Evolutionary conservation across 2,329 filamentous ascomycete genomes (phyloP), one percentile per base, ranked within the genome.

Genomic region (Phialemoniopsis sp.): DNA sequence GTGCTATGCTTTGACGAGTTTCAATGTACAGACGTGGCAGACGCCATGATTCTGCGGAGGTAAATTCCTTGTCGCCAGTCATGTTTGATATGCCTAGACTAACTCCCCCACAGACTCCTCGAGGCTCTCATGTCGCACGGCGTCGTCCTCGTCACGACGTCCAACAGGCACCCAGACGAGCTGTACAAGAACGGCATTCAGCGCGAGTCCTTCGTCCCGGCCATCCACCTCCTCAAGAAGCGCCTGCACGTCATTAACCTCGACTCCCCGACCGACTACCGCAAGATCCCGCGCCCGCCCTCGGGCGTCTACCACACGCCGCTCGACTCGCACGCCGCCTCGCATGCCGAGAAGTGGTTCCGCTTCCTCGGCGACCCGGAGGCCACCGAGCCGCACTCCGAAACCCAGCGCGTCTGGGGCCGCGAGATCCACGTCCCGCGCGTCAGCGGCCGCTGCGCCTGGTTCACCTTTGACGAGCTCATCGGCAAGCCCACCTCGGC

Each of bases 1-100:
- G 88, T 98, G 18, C 71, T 98, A 31, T 98, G 93, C 62, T 98
- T 98, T 58, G 93, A 98, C 63, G 93, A 98, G 67, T 98, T 98
- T 57, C 93, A 98, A 60, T 96, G 90, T 58, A 98, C 93, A 30
- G 93, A 98, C 64, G 91, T 98, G 26, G 93, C 93, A 13, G 91
- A 97, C 67, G 93, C 93, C 52, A 98, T 98, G 93, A 98, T 98
- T 52, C 62, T 98, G 50, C 78, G 93, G 52, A 76, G 87, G 72
- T 82, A 60, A 36, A 61, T 43, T 14, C 21, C 13, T 12, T 12
- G 18, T n/a, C n/a, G n/a, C n/a, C n/a, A n/a, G n/a, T n/a, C n/a
- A n/a, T n/a, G n/a, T n/a, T n/a, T n/a, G n/a, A n/a, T n/a, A n/a
- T n/a, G n/a, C n/a, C n/a, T n/a, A 30, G 14, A 19, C 10, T 5